phyloP scores from a whole-genome alignment of 2,329 filamentous ascomycete genomes.

The Exophiala viscosa region DNA sequence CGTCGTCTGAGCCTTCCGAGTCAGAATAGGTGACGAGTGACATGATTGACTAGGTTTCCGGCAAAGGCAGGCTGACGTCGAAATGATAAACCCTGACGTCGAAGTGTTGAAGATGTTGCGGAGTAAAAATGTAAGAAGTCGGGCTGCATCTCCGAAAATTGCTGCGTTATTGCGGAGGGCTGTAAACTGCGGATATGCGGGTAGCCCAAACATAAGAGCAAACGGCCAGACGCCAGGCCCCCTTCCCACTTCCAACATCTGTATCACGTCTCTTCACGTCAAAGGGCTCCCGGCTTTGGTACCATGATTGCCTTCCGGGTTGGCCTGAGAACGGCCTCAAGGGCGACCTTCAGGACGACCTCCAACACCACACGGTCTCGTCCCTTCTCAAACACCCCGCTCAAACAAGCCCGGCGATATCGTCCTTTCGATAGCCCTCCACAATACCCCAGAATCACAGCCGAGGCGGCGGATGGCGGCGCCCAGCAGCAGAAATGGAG shows the following conservation, averaged over 20 bases:
- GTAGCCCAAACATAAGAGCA: too few relatives aligned
- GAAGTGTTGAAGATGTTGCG: too few relatives aligned
- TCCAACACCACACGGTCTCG: conserved; percentile 1
- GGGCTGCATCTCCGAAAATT: too few relatives aligned
- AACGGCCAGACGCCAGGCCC: too few relatives aligned
- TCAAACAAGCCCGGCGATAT: conserved; percentile 2
- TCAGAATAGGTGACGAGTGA: conserved; percentile 80
- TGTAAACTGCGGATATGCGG: too few relatives aligned
- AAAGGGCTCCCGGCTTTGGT: too few relatives aligned
- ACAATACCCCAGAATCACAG: conserved; percentile 23
- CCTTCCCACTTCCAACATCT: too few relatives aligned
- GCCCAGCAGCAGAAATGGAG: conserved; percentile 22
- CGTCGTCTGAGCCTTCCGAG: conserved; percentile 66
- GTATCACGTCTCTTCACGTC: too few relatives aligned
- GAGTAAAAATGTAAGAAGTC: too few relatives aligned
- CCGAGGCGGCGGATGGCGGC: conserved; percentile 1
- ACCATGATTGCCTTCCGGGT: conserved; percentile 16
- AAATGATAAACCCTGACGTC: too few relatives aligned
- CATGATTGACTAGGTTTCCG: conserved; percentile 49
- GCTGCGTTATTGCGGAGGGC: too few relatives aligned
- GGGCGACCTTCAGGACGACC: neutral
- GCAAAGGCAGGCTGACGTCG: neutral
- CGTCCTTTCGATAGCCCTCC: conserved; percentile 2
- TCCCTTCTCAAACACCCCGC: neutral
- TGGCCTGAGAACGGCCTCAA: conserved; percentile 10